A percentile compares a stretch with the other conserved stretches of the same genome.
phyloP scores from a whole-genome alignment of 1,139 yeast species.

The Nakaseomyces delphensis region DNA sequence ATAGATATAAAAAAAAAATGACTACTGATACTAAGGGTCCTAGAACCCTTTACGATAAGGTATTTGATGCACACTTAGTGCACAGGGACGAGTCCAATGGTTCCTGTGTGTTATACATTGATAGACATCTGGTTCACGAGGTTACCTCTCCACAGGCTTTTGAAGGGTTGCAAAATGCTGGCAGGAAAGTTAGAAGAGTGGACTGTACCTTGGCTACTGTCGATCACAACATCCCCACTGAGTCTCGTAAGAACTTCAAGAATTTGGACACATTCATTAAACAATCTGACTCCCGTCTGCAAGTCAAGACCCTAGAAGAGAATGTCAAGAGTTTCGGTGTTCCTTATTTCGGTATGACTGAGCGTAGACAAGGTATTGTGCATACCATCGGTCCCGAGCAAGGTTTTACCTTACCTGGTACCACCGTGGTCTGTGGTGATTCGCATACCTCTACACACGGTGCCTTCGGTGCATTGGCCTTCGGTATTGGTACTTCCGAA shows the following conservation, averaged over 20 bases:
- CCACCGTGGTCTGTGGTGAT: slow-evolving; percentile 98
- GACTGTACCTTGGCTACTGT: slow-evolving; percentile 97
- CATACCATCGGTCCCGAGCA: slow-evolving; percentile 98
- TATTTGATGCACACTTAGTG: slow-evolving; percentile 87
- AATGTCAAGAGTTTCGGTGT: slow-evolving; percentile 85
- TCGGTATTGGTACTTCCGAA: slow-evolving; percentile 98
- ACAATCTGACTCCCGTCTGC: slow-evolving; percentile 85
- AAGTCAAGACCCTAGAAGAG: slow-evolving; percentile 84
- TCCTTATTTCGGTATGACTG: slow-evolving; percentile 90
- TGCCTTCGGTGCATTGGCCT: slow-evolving; percentile 96
- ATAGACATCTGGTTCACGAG: slow-evolving; percentile 94
- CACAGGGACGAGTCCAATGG: slow-evolving; percentile 74
- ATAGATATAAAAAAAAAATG: slow-evolving; percentile 23
- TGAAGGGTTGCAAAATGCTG: slow-evolving; percentile 84
- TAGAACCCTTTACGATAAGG: slow-evolving; percentile 87
- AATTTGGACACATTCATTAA: slow-evolving; percentile 73
- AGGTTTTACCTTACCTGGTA: slow-evolving; percentile 96
- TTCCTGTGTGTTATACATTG: slow-evolving; percentile 78
- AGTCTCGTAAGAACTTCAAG: slow-evolving; percentile 67
- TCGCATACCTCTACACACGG: slow-evolving; percentile 98
- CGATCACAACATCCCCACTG: slow-evolving; percentile 95
- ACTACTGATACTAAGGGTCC: slow-evolving; percentile 33
- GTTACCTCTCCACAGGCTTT: slow-evolving; percentile 98
- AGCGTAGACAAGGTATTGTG: slow-evolving; percentile 92
- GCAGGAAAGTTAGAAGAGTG: slow-evolving; percentile 77